A percentile compares a stretch with the other conserved stretches of the same genome.
Conservation (phyloP, 768 basidiomycete species). For the Paxillus ammoniavirescens region DNA sequence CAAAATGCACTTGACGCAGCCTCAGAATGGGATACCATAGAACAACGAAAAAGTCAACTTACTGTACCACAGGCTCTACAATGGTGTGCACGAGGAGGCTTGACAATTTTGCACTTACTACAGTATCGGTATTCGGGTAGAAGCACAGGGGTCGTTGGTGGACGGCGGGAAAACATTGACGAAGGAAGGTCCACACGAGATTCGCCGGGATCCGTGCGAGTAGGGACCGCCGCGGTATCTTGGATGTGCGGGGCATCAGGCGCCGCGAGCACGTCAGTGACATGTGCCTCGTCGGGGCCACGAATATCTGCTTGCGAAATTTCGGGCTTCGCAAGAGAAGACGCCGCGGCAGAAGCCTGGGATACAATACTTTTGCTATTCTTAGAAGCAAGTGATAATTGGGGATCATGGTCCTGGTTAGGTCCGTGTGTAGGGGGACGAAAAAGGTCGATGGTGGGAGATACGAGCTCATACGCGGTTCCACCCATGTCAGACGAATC, state of each 20-base stretch:
- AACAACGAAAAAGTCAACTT: conserved; percentile 24
- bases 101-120: conserved; percentile 56
- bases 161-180: conserved; percentile 28
- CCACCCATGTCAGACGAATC: conserved; percentile 26
- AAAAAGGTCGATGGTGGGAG: conserved; percentile 14
- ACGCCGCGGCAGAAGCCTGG: conserved; percentile 6
- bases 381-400: conserved; percentile 23
- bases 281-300: conserved; percentile 20
- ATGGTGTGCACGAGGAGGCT: conserved; percentile 77
- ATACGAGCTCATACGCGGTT: conserved; percentile 25
- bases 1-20: conserved; percentile 59
- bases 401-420: conserved; percentile 10
- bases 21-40: not conserved
- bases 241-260: conserved; percentile 11
- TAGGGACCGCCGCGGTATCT: conserved; percentile 2
- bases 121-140: conserved; percentile 70
- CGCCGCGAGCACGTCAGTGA: conserved; percentile 1
- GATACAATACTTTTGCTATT: conserved; percentile 14
- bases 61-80: conserved; percentile 83
- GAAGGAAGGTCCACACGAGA: conserved; percentile 8
- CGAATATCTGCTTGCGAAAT: conserved; percentile 15
- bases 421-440: conserved; percentile 15
- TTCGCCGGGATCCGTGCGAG: conserved; percentile 11
- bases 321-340: conserved; percentile 14
- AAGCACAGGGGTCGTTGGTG: conserved; percentile 46